These are phyloP conservation scores for Gossypium australe DNA, from an alignment of 345 rosid genomes.

Conservation along the genomic window DNA sequence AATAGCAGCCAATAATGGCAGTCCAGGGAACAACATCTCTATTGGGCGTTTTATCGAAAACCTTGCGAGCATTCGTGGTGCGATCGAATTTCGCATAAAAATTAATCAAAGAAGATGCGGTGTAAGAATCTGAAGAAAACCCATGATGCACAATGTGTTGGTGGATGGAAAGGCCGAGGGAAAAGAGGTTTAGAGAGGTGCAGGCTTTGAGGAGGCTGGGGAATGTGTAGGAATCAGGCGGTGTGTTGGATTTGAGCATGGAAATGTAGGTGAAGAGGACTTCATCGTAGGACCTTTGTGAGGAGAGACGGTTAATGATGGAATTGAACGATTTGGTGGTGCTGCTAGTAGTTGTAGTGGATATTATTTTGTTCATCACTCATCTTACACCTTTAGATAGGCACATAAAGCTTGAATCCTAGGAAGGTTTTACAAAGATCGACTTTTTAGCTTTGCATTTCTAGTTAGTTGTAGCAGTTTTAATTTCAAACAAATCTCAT, in stretches of 20 bases:
- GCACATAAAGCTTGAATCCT: not conserved
- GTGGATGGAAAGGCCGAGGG: conserved; percentile 44
- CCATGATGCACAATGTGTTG: conserved; percentile 41
- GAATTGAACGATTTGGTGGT: conserved; percentile 33
- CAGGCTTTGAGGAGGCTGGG: conserved; percentile 58
- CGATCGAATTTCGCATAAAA: conserved; percentile 34
- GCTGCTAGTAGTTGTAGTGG: conserved; percentile 14
- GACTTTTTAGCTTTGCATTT: not conserved
- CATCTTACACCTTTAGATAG: not conserved
- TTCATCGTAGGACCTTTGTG: conserved; percentile 30
- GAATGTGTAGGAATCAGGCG: conserved; percentile 37
- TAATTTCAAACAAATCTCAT: not conserved
- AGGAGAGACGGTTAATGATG: conserved; percentile 33
- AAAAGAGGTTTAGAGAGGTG: conserved; percentile 33
- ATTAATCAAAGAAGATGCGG: conserved; percentile 43
- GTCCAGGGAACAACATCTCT: conserved; percentile 48
- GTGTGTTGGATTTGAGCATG: conserved; percentile 28
- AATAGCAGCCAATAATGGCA: conserved; percentile 46
- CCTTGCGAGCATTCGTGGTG: conserved; percentile 30
- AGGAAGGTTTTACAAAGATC: not conserved
- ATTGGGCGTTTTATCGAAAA: conserved; percentile 45
- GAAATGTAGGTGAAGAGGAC: conserved; percentile 32
- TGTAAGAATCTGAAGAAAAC: conserved; percentile 46
- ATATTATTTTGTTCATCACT: conserved; percentile 27
- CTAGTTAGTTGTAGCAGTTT: not conserved